A percentile compares a stretch with the other conserved stretches of the same genome.
These are phyloP conservation scores for Fusarium sororula DNA, from an alignment of 2,329 filamentous ascomycete genomes.

Conservation along the genomic window DNA sequence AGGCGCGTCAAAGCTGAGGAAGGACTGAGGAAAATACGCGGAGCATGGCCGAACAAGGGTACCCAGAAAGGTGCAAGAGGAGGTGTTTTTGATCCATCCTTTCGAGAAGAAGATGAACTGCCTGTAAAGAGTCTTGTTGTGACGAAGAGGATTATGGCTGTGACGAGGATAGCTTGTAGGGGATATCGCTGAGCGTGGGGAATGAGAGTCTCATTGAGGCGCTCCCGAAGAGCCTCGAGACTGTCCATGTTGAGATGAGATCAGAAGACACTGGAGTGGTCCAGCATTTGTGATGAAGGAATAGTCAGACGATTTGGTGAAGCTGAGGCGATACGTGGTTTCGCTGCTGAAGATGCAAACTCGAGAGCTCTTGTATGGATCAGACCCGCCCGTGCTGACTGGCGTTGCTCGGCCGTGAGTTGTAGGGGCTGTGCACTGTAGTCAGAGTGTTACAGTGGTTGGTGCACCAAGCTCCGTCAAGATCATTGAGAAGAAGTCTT, in stretches of 20 bases:
- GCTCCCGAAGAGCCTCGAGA: slow-evolving; percentile 12
- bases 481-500: background rate
- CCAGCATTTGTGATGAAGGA: background rate
- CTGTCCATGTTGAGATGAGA: slow-evolving; percentile 21
- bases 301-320: background rate
- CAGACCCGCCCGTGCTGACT: slow-evolving; percentile 32
- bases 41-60: slow-evolving; percentile 49
- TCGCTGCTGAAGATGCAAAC: slow-evolving; percentile 12
- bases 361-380: slow-evolving; percentile 26
- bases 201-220: slow-evolving; percentile 31
- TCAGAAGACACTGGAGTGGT: background rate
- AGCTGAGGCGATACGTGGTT: slow-evolving; percentile 31
- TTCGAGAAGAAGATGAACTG: slow-evolving; percentile 51
- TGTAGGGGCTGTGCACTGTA: slow-evolving; percentile 34
- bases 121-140: slow-evolving; percentile 40
- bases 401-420: background rate
- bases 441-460: background rate
- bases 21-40: slow-evolving; percentile 44
- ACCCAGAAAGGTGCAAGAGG: slow-evolving; percentile 48
- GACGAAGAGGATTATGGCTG: slow-evolving; percentile 40
- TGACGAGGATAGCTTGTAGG: slow-evolving; percentile 34
- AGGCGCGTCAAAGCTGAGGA: slow-evolving; percentile 45
- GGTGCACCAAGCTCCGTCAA: background rate
- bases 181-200: slow-evolving; percentile 36
- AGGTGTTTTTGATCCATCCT: slow-evolving; percentile 34